Percentiles rank a stretch among this genome's conserved stretches.
phyloP scores from a whole-genome alignment of 805 yeast genomes.

The Wickerhamiella parazyma region DNA sequence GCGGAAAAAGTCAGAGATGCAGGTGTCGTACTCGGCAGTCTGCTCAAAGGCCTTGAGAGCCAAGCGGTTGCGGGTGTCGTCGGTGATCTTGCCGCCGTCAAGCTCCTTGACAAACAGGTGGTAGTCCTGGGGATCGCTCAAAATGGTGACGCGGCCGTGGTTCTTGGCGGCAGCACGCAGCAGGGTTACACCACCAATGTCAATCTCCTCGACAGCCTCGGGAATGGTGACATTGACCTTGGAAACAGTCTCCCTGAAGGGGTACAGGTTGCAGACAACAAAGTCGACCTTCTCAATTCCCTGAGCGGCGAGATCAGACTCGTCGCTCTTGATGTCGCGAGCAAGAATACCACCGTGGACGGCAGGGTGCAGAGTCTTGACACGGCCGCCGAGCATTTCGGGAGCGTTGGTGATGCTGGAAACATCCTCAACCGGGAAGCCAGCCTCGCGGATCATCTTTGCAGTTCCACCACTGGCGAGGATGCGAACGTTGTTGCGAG shows the following conservation, averaged over 20 bases:
- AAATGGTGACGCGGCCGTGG: constrained; percentile 88
- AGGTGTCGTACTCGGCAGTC: constrained; percentile 94
- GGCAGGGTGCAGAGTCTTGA: constrained; percentile 96
- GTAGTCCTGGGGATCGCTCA: constrained; percentile 91
- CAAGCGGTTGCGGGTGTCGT: constrained; percentile 60
- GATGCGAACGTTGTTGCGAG: constrained; percentile 75
- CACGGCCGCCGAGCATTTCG: constrained; percentile 97
- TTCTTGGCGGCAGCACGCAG: constrained; percentile 98
- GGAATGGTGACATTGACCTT: constrained; percentile 89
- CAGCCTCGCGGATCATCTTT: constrained; percentile 84
- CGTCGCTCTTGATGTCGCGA: constrained; percentile 81
- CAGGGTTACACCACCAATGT: constrained; percentile 95
- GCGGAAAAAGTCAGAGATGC: constrained; percentile 94
- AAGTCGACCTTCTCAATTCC: constrained; percentile 91
- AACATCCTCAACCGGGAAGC: constrained; percentile 95
- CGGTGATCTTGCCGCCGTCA: constrained; percentile 55
- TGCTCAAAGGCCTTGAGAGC: constrained; percentile 97
- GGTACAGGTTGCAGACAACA: constrained; percentile 95
- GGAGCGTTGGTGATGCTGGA: constrained; percentile 95
- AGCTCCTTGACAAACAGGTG: constrained; percentile 76
- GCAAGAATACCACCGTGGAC: constrained; percentile 93
- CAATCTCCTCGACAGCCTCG: constrained; percentile 97
- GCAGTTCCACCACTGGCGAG: constrained; percentile 98
- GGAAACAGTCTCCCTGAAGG: constrained; percentile 93
- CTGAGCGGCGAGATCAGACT: constrained; percentile 73